phyloP scores from a whole-genome alignment of 129 eudicot genomes.

The Centella asiatica region DNA sequence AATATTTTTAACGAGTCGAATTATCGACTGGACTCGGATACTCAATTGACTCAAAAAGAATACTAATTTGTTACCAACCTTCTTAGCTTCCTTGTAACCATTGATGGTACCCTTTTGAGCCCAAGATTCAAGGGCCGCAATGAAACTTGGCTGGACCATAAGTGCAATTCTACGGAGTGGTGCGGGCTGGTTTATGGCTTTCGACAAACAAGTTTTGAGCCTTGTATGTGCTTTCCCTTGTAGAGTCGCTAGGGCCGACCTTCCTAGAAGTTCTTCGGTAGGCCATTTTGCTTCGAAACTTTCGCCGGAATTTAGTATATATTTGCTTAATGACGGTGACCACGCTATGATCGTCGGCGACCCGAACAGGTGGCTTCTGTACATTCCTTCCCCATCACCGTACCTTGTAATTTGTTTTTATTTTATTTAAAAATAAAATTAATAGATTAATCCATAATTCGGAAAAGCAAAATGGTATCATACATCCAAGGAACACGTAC shows the following conservation, averaged over 20 bases:
- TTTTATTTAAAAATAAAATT: no score
- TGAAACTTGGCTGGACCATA: constrained; percentile 47
- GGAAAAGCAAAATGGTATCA: no score
- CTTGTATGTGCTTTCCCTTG: constrained; percentile 40
- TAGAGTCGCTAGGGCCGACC: constrained; percentile 25
- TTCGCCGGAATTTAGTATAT: constrained; percentile 24
- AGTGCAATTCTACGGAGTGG: constrained; percentile 44
- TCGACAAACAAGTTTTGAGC: constrained; percentile 33
- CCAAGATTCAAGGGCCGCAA: constrained; percentile 51
- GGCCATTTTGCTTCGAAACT: constrained; percentile 27
- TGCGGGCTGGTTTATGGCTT: constrained; percentile 53
- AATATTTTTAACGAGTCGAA: no score
- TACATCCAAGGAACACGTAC: no score
- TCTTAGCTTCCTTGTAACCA: constrained; percentile 30
- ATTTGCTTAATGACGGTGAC: constrained; percentile 27
- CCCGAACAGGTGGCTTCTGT: constrained; percentile 39
- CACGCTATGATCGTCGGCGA: constrained; percentile 34
- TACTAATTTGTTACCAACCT: constrained; percentile 23
- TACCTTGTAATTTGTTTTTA: no score
- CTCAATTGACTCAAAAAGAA: no score
- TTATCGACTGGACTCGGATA: no score
- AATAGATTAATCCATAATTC: no score
- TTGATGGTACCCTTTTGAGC: constrained; percentile 23
- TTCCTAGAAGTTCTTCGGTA: constrained; percentile 25
- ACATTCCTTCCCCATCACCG: constrained; percentile 35